A percentile compares a stretch with the other conserved stretches of the same genome.
Conservation (phyloP, 805 yeast species). For the Schizosaccharomyces octosporus region DNA sequence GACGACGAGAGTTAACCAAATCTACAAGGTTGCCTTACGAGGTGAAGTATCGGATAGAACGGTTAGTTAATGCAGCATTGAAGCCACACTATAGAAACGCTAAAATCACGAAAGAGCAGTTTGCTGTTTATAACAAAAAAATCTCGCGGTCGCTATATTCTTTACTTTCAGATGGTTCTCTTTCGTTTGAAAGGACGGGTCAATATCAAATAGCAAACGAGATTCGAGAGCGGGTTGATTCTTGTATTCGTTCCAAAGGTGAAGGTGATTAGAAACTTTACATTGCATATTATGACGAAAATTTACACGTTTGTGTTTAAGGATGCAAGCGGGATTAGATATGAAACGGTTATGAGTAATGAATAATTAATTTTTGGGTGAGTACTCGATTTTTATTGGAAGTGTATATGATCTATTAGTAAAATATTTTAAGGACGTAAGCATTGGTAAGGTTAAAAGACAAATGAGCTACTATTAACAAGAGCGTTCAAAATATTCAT, state of each 20-base stretch:
- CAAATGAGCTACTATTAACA: no score
- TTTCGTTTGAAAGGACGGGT: not conserved
- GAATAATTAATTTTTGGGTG: not conserved
- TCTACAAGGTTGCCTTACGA: not conserved
- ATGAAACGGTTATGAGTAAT: not conserved
- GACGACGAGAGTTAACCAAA: not conserved
- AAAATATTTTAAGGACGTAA: no score
- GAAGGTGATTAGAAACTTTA: not conserved
- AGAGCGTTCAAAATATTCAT: no score
- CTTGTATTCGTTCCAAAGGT: not conserved
- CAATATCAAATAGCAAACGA: not conserved
- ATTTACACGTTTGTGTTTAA: not conserved
- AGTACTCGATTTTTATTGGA: not conserved
- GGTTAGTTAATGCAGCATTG: not conserved
- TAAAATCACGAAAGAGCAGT: not conserved
- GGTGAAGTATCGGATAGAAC: constrained; percentile 1
- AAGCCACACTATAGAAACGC: not conserved
- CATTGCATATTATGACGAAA: not conserved
- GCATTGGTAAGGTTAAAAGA: no score
- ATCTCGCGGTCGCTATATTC: not conserved
- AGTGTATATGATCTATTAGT: not conserved
- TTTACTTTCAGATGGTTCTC: not conserved
- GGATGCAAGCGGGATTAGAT: no score
- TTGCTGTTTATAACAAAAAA: not conserved
- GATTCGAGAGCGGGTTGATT: not conserved